phyloP scores from a whole-genome alignment of 75 land plant species.

The Adiantum capillusveneris region DNA sequence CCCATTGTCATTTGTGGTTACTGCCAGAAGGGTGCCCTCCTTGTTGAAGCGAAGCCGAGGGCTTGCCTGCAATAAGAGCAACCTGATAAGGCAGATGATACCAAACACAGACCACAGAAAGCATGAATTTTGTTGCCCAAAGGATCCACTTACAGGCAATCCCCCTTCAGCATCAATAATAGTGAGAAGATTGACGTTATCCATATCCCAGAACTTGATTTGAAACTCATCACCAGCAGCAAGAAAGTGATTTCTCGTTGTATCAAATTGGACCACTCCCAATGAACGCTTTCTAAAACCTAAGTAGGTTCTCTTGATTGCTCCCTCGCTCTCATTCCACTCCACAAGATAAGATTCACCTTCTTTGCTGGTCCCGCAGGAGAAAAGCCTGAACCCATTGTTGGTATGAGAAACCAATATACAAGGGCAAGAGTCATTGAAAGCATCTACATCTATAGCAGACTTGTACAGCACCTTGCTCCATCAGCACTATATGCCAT shows the following conservation, averaged over 20 bases:
- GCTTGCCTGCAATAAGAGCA: conserved; percentile 40
- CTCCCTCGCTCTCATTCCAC: conserved; percentile 95
- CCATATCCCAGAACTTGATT: conserved; percentile 92
- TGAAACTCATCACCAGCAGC: conserved; percentile 85
- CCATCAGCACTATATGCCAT: conserved; percentile 37
- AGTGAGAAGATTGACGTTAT: conserved; percentile 50
- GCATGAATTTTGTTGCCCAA: no score
- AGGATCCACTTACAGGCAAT: conserved; percentile 34
- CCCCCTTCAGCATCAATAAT: conserved; percentile 79
- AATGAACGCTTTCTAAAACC: conserved; percentile 64
- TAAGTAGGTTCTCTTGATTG: conserved; percentile 65
- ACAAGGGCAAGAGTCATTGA: not conserved
- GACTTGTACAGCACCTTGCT: conserved; percentile 12
- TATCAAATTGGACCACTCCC: conserved; percentile 82
- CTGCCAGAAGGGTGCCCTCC: conserved; percentile 73
- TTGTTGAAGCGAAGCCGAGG: conserved; percentile 82
- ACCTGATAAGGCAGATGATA: no score
- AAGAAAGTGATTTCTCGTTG: conserved; percentile 60
- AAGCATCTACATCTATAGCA: not conserved
- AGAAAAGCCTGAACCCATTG: conserved; percentile 51
- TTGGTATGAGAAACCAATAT: not conserved
- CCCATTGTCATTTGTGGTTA: conserved; percentile 68
- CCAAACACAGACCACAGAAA: no score
- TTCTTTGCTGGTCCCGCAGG: conserved; percentile 90
- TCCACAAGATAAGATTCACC: conserved; percentile 81